Conservation (phyloP, 2,329 filamentous ascomycete genomes). For the Cytospora chrysosperma region DNA sequence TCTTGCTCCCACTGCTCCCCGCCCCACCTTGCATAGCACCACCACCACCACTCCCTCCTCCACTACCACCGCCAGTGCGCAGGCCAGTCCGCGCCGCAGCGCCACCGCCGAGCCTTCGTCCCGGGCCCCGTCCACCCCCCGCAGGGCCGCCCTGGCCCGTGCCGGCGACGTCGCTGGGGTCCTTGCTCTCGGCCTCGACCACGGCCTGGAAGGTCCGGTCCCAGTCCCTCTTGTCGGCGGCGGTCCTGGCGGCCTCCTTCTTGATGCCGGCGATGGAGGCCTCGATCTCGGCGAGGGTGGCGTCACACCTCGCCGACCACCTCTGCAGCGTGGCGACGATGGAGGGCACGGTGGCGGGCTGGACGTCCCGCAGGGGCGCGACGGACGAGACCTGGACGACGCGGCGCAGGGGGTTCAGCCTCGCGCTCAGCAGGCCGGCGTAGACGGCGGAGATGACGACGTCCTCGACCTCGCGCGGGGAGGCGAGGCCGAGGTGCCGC, state of each 20-base stretch:
- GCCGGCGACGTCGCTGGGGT: slow-evolving; percentile 14
- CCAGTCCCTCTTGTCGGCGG: slow-evolving; percentile 48
- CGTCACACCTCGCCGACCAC: slow-evolving; percentile 78
- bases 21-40: not conserved
- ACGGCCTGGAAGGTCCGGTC: slow-evolving; percentile 49
- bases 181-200: slow-evolving; percentile 44
- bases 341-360: slow-evolving; percentile 66
- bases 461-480: slow-evolving; percentile 72
- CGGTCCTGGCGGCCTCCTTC: slow-evolving; percentile 52
- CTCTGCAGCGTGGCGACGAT: slow-evolving; percentile 67
- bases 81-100: slow-evolving; percentile 4
- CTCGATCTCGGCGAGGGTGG: slow-evolving; percentile 73
- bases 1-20: slow-evolving; percentile 17
- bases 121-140: slow-evolving; percentile 6
- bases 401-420: slow-evolving; percentile 75
- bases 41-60: not conserved
- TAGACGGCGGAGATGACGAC: slow-evolving; percentile 88
- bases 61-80: not conserved
- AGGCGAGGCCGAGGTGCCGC: slow-evolving; percentile 63
- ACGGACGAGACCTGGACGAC: slow-evolving; percentile 77
- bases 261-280: slow-evolving; percentile 69
- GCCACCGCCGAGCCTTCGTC: slow-evolving; percentile 24
- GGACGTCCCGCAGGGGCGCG: slow-evolving; percentile 81
- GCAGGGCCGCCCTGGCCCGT: slow-evolving; percentile 28
- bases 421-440: slow-evolving; percentile 75